These are phyloP conservation scores for Tuber brumale DNA, from an alignment of 495 filamentous ascomycete species.

Conservation along the genomic window DNA sequence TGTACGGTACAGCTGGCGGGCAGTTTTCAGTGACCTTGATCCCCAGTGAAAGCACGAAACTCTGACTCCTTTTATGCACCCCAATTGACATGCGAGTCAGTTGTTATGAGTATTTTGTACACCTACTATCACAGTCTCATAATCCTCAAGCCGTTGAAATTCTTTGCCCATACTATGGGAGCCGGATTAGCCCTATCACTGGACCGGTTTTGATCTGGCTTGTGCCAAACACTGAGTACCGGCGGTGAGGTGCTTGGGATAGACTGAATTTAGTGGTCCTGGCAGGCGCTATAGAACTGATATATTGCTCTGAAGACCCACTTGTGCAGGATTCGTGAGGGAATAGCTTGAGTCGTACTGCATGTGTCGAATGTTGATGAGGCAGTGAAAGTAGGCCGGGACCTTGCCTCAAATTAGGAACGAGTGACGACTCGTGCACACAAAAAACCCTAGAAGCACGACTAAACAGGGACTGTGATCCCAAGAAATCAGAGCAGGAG, in stretches of 20 bases:
- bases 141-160: not conserved
- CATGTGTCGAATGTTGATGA: not conserved
- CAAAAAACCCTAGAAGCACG: not conserved
- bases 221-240: not conserved
- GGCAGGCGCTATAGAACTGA: not conserved
- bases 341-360: not conserved
- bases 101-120: not conserved
- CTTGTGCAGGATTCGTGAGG: not conserved
- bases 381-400: not conserved
- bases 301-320: not conserved
- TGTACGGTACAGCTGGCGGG: too few relatives aligned
- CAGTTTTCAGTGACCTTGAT: too few relatives aligned
- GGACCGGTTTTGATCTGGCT: too few relatives aligned
- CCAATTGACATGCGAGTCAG: not conserved
- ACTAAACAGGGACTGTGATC: not conserved
- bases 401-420: not conserved
- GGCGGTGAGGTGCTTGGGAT: not conserved
- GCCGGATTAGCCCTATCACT: not conserved
- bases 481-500: not conserved
- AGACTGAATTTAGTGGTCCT: not conserved
- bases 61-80: not conserved
- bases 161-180: not conserved
- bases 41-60: not conserved
- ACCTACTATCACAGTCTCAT: not conserved
- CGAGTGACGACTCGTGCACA: not conserved